Evolutionary conservation across 2,329 filamentous ascomycete species (phyloP), one percentile per base, ranked within the genome.

Genomic region (Fusarium sp.): DNA sequence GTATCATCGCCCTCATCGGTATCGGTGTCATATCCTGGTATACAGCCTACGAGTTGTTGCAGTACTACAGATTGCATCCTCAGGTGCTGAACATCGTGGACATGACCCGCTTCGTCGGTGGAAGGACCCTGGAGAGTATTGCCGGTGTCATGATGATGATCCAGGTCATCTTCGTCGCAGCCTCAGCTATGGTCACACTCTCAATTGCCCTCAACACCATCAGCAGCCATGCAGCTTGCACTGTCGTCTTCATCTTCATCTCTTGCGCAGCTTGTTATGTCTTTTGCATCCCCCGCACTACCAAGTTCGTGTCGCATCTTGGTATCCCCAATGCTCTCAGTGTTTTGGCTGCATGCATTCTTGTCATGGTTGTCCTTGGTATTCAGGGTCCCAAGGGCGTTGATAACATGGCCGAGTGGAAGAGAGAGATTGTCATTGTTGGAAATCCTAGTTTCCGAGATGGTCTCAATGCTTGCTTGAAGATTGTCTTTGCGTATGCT

Each of bases 61-160:
- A 90, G 75, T 92, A 92, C 79, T 93, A 91, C 77, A 82, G 92
- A 61, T 85, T 89, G 47, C 88, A 92, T 74, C 91, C 91, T 0
- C 88, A 92, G 79, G 86, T 91, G 61, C 86, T 90, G 66, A 91
- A 92, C 79, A 89, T 92, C 13, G 92, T 90, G 73, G 91, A 92
- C 74, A 89, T 92, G 87, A 86, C 86, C 86, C 75, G 86, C 85
- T 74, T 87, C 83, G 72, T 87, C 84, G 82, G 75, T 11, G 74
- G 75, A 30, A 38, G 38, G 4, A 67, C 65, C 4, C n/a, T 73
- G 0, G 72, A 74, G 20, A 57, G 61, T 14, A 44, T 75, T 5
- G 38, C 68, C 1, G 69, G 68, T 16, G 61, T 30, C 6, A 73
- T 75, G 69, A 73, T 75, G 71, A 72, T 74, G 68, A 65, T 74